Conservation (phyloP, 345 rosid species). For the Eucalyptus pauciflora region DNA sequence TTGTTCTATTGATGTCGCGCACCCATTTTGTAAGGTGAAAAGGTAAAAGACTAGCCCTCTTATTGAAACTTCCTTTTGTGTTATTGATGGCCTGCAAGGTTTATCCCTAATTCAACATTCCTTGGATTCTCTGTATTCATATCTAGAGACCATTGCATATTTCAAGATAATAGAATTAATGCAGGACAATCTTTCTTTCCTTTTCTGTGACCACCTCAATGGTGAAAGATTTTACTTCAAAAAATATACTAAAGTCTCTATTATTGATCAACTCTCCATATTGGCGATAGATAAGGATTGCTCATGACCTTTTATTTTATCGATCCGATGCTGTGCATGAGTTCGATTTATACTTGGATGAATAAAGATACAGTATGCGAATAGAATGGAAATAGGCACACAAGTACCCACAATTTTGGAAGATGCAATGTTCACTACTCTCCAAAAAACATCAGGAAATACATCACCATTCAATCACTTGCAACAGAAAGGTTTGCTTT, state of each 20-base stretch:
- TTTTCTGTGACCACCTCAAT: neutral
- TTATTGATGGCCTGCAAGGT: neutral
- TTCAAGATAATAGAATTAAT: neutral
- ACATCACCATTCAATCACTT: neutral
- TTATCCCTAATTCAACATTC: neutral
- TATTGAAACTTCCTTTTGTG: neutral
- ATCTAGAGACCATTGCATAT: neutral
- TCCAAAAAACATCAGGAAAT: neutral
- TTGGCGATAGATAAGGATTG: neutral
- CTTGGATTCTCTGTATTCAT: neutral
- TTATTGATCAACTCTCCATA: neutral
- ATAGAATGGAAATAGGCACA: neutral
- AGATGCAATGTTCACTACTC: neutral
- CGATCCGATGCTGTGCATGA: accelerated
- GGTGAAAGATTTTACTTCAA: neutral
- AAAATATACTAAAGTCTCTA: neutral
- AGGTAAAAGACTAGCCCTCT: too few species aligned
- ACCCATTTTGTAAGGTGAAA: too few species aligned
- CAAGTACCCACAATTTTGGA: neutral
- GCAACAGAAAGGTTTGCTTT: too few species aligned
- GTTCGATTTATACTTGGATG: neutral
- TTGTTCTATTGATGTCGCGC: too few species aligned
- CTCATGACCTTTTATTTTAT: neutral
- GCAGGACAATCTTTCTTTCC: neutral
- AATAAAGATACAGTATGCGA: accelerated